phyloP scores from a whole-genome alignment of 306 rosid genomes.

The Psophocarpus tetragonolobus region DNA sequence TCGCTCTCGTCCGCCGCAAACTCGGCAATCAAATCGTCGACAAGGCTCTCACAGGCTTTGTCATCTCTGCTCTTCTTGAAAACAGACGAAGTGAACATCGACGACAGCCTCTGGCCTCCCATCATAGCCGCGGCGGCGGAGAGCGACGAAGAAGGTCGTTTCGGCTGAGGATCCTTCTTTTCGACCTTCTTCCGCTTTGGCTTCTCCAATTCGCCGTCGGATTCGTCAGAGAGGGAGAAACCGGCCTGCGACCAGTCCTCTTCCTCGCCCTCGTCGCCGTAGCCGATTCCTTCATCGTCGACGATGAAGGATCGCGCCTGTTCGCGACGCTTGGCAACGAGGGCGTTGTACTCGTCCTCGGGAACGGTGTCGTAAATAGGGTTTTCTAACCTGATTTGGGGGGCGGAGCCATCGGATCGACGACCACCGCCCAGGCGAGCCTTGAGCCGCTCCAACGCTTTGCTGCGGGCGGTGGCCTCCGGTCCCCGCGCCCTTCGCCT shows the following conservation, averaged over 20 bases:
- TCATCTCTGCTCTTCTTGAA: slow-evolving; percentile 72
- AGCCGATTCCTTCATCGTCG: slow-evolving; percentile 86
- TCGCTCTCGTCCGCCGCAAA: slow-evolving; percentile 88
- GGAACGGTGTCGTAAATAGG: slow-evolving; percentile 72
- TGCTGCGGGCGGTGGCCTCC: slow-evolving; percentile 52
- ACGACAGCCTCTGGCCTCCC: slow-evolving; percentile 78
- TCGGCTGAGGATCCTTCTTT: slow-evolving; percentile 60
- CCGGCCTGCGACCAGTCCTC: slow-evolving; percentile 94
- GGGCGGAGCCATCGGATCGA: slow-evolving; percentile 57
- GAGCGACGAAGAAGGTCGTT: slow-evolving; percentile 62
- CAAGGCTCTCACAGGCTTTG: slow-evolving; percentile 62
- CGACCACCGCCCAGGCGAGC: slow-evolving; percentile 65
- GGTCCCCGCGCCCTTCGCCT: slow-evolving; percentile 67
- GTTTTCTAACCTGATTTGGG: slow-evolving; percentile 73
- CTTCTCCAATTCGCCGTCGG: slow-evolving; percentile 60
- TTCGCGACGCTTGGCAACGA: slow-evolving; percentile 85
- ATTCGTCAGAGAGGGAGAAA: slow-evolving; percentile 56
- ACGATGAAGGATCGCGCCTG: slow-evolving; percentile 67
- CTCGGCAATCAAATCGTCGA: slow-evolving; percentile 85
- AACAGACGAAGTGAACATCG: slow-evolving; percentile 81
- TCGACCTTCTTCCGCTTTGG: slow-evolving; percentile 65
- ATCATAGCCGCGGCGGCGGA: slow-evolving; percentile 90
- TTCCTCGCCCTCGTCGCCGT: slow-evolving; percentile 89
- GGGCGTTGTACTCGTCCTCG: slow-evolving; percentile 83
- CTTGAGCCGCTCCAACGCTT: slow-evolving; percentile 77